Evolutionary conservation across 331 rosid species (phyloP).

Genomic region (Stylosanthes scabra): DNA sequence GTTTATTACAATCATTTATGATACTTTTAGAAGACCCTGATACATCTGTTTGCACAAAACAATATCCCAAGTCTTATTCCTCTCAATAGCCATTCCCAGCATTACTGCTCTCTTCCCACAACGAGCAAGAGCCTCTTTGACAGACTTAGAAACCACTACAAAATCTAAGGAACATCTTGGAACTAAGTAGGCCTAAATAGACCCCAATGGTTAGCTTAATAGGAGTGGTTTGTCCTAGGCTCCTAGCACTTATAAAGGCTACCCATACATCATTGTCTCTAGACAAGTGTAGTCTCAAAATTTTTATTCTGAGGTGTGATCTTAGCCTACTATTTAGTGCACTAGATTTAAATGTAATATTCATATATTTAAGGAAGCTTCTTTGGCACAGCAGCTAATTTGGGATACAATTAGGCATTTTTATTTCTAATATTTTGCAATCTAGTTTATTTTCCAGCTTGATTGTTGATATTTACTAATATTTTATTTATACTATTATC

Average conservation of each 20-base stretch:
- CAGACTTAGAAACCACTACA: neutral
- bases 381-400: neutral
- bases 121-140: neutral
- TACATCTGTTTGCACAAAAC: neutral
- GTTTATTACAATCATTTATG: neutral
- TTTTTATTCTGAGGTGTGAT: conserved; percentile 12
- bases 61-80: neutral
- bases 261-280: no score
- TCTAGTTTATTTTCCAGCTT: conserved; percentile 12
- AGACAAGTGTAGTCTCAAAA: neutral
- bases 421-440: neutral
- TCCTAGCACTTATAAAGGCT: no score
- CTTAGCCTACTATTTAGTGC: conserved; percentile 16
- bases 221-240: neutral
- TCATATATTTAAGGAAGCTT: conserved; percentile 17
- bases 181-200: no score
- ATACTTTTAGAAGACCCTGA: neutral
- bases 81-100: neutral
- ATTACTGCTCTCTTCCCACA: neutral
- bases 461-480: conserved; percentile 21
- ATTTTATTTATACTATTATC: conserved; percentile 23
- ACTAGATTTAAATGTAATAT: conserved; percentile 14
- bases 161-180: neutral
- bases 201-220: neutral
- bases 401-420: conserved; percentile 13